These are phyloP conservation scores for Cyberlindnera suaveolens DNA, from an alignment of 805 yeast species.

Conservation along the genomic window DNA sequence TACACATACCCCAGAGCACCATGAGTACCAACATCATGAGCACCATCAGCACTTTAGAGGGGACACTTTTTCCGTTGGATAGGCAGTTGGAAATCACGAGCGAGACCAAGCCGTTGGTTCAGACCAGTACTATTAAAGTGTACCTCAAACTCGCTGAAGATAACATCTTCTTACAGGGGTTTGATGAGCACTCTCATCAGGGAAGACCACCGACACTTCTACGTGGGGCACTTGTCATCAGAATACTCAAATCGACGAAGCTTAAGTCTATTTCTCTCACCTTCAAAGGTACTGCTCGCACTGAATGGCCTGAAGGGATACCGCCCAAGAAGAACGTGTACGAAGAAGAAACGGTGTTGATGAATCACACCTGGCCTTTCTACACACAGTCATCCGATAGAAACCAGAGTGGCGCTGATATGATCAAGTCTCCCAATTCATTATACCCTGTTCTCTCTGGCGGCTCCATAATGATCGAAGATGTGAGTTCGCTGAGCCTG, in stretches of 20 bases:
- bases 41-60: slow-evolving; percentile 1
- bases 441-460: slow-evolving; percentile 1
- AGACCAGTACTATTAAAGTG: slow-evolving; percentile 60
- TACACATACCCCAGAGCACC: too few relatives aligned
- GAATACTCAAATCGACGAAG: slow-evolving; percentile 66
- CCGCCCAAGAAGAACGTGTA: slow-evolving; percentile 78
- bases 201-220: slow-evolving; percentile 72
- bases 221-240: slow-evolving; percentile 70
- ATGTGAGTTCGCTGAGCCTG: slow-evolving; percentile 21
- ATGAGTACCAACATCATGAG: too few relatives aligned
- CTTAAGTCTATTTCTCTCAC: slow-evolving; percentile 56
- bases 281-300: slow-evolving; percentile 64
- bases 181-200: slow-evolving; percentile 54
- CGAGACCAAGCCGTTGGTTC: slow-evolving; percentile 44
- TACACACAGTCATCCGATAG: slow-evolving; percentile 33
- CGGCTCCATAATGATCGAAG: slow-evolving; percentile 3
- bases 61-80: slow-evolving; percentile 46
- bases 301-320: slow-evolving; percentile 98
- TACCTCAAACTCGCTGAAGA: slow-evolving; percentile 77
- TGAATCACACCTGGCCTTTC: slow-evolving; percentile 89
- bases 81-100: slow-evolving; percentile 39
- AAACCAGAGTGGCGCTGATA: slow-evolving; percentile 37
- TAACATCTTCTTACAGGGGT: slow-evolving; percentile 75
- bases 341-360: slow-evolving; percentile 56
- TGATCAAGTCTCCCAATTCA: slow-evolving; percentile 11